Base-by-base conservation (phyloP, 2,329 filamentous ascomycete genomes). In the Penicillium janthinellum region DNA sequence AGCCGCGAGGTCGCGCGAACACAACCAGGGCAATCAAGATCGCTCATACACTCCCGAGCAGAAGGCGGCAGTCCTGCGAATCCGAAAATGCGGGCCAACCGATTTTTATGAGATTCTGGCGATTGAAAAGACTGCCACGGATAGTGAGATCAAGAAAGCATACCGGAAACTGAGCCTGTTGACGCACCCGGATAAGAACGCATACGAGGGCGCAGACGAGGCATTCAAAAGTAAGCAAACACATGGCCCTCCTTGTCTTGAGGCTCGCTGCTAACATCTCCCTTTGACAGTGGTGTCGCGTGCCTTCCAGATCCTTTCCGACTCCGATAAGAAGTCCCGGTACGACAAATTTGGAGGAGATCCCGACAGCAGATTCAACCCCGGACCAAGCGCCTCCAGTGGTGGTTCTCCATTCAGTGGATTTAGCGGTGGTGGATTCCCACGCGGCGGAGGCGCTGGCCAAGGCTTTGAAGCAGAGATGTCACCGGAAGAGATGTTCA, bases 101-200 rank as follows among this genome's bases (percentile, higher is more conserved):
- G 91, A 91, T 17, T 99, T 96, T 78, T 99, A 99, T 81, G 95
- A 98, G 75, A 98, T 99, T 68, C 81, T 99, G 35, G 88, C 88
- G 22, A 79, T 97, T 51, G 85, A 89, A 68, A 82, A 82, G 64
- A 87, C 89, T 63, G 78, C 81, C 52, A 87, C 87, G 51, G 94
- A 98, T 68, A 78, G 83, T 63, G 94, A 98, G 71, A 92, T 99
- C 74, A 99, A 98, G 78, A 98, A 98, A 82, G 94, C 95, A 6
- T 99, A 99, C 79, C 87, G 94, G 72, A 98, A 96, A 80, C 84
- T 96, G 75, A 95, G 90, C 74, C 81, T 99, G 71, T 83, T 98
- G 72, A 99, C 95, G 60, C 95, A 99, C 82, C 95, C 95, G 64
- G 95, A 99, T 82, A 99, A 99, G 83, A 99, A 99, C 83, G 93